phyloP scores from a whole-genome alignment of 495 filamentous ascomycete species.

The Penicillium alfredii region DNA sequence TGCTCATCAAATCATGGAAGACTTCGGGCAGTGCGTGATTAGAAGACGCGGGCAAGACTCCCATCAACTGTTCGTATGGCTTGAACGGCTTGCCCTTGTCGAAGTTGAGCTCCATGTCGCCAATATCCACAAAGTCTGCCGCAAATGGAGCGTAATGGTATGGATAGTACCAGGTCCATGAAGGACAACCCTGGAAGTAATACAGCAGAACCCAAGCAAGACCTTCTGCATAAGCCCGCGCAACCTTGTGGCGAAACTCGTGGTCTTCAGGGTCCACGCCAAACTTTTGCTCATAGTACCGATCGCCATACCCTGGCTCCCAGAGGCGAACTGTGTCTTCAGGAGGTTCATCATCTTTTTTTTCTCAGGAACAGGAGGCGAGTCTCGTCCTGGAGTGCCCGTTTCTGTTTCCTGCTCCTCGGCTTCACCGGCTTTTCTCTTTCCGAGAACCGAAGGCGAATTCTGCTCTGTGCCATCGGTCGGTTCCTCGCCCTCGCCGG shows the following conservation, averaged over 20 bases:
- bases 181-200: conserved; percentile 96
- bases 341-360: conserved; percentile 52
- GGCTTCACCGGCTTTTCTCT: conserved; percentile 56
- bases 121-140: conserved; percentile 84
- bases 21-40: conserved; percentile 82
- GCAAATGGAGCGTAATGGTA: conserved; percentile 98
- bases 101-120: conserved; percentile 72
- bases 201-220: conserved; percentile 97
- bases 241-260: conserved; percentile 87
- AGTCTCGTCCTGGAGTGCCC: conserved; percentile 53
- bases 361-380: conserved; percentile 34
- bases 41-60: conserved; percentile 86
- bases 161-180: conserved; percentile 98
- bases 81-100: conserved; percentile 80
- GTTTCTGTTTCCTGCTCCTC: conserved; percentile 54
- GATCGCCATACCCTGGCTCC: conserved; percentile 90
- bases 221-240: conserved; percentile 88
- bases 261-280: conserved; percentile 72
- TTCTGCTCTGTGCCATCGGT: conserved; percentile 23
- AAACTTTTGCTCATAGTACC: conserved; percentile 98
- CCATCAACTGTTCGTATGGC: conserved; percentile 98
- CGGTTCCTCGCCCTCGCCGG: conserved; percentile 12
- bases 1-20: conserved; percentile 83
- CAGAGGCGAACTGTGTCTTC: conserved; percentile 83
- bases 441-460: conserved; percentile 48